Percentiles rank a stretch among this genome's conserved stretches.
These are phyloP conservation scores for Boletus rufocinnamomeus DNA, from an alignment of 768 basidiomycete genomes.

Conservation along the genomic window DNA sequence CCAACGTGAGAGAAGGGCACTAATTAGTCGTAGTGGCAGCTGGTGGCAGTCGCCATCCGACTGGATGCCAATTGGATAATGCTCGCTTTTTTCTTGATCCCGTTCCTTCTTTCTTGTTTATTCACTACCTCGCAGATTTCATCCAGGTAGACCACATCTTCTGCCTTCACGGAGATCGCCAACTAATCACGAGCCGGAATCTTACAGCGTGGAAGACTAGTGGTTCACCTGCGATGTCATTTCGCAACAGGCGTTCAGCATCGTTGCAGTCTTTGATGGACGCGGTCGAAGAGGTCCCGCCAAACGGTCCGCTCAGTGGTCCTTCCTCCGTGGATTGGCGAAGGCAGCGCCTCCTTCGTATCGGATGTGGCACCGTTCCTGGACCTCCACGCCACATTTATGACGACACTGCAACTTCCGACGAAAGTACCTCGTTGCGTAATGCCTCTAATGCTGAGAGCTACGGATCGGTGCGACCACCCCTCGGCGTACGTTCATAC, in stretches of 20 bases:
- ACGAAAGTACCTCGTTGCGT: conserved; percentile 41
- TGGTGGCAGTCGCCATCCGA: not conserved
- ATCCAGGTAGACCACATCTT: not conserved
- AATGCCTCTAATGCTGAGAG: conserved; percentile 33
- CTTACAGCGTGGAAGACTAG: no score
- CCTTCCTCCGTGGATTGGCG: conserved; percentile 64
- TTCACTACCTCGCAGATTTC: not conserved
- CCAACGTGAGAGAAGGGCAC: no score
- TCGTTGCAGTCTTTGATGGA: conserved; percentile 23
- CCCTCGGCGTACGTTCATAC: conserved; percentile 28
- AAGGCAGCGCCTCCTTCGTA: conserved; percentile 57
- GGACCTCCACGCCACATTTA: not conserved
- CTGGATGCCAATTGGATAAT: no score
- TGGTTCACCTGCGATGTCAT: conserved; percentile 23
- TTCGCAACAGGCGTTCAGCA: conserved; percentile 19
- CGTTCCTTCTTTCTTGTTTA: no score
- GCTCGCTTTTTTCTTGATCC: not conserved
- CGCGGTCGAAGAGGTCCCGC: conserved; percentile 13
- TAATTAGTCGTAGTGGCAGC: not conserved
- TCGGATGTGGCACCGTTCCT: conserved; percentile 38
- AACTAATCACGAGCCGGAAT: not conserved
- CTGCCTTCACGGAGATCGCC: not conserved
- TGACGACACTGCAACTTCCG: conserved; percentile 12
- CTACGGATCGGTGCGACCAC: conserved; percentile 58
- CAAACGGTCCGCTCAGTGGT: conserved; percentile 42